Conservation (phyloP, 2,329 filamentous ascomycete genomes). For the Nemania diffusa region DNA sequence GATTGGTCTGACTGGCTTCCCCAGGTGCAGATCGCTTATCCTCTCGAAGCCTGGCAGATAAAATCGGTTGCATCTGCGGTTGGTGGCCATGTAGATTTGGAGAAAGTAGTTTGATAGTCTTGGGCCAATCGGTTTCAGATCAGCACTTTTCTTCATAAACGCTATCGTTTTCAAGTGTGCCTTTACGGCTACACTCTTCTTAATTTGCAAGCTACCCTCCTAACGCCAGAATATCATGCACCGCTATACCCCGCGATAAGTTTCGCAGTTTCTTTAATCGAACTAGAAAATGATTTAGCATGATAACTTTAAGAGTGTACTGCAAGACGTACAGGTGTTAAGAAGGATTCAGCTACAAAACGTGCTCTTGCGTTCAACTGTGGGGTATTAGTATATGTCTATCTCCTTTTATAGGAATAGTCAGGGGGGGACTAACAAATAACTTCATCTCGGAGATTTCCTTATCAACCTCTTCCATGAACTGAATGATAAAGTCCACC, state of each 20-base stretch:
- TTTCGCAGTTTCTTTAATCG: slow-evolving; percentile 25
- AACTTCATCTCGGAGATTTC: slow-evolving; percentile 99
- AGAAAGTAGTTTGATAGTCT: slow-evolving; percentile 4
- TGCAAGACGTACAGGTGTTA: slow-evolving; percentile 79
- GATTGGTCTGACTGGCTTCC: background rate
- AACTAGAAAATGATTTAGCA: slow-evolving; percentile 31
- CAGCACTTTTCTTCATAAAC: slow-evolving; percentile 21
- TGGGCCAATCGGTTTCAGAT: background rate
- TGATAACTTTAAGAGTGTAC: background rate
- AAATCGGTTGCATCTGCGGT: background rate
- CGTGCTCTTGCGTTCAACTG: slow-evolving; percentile 95
- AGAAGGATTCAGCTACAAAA: slow-evolving; percentile 97
- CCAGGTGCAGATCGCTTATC: background rate
- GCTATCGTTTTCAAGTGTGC: slow-evolving; percentile 17
- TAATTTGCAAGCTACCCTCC: slow-evolving; percentile 14
- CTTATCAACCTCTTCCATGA: slow-evolving; percentile 99
- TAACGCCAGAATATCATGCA: slow-evolving; percentile 26
- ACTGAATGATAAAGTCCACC: slow-evolving; percentile 98
- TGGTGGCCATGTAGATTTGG: background rate
- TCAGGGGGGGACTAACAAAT: slow-evolving; percentile 74
- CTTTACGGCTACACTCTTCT: slow-evolving; percentile 1
- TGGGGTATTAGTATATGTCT: slow-evolving; percentile 45
- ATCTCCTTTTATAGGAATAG: background rate
- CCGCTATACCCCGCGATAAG: slow-evolving; percentile 22
- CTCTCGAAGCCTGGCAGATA: background rate